A percentile compares a stretch with the other conserved stretches of the same genome.
These are phyloP conservation scores for Yamadazyma ubonensis DNA, from an alignment of 805 yeast genomes.

Conservation along the genomic window DNA sequence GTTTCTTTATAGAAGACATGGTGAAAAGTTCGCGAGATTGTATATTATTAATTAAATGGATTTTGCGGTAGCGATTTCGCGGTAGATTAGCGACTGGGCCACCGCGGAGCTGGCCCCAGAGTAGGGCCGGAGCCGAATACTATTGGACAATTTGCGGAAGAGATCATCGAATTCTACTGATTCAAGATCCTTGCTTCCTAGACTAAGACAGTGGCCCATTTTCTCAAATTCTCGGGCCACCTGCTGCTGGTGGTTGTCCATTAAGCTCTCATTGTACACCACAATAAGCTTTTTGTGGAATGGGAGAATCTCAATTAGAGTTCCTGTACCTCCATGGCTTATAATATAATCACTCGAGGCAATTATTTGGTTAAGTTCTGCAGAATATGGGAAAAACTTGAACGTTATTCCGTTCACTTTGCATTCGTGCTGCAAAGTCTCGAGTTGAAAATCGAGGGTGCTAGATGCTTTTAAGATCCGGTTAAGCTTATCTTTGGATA, in stretches of 20 bases:
- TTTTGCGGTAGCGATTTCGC: conserved; percentile 1
- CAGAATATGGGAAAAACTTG: conserved; percentile 29
- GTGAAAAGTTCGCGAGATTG: not conserved
- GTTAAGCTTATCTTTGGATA: conserved; percentile 25
- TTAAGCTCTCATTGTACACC: conserved; percentile 66
- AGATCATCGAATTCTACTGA: not conserved
- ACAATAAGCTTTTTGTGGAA: conserved; percentile 57
- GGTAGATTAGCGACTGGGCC: not conserved
- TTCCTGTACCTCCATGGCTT: conserved; percentile 92
- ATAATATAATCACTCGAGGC: conserved; percentile 57
- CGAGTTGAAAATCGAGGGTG: not conserved
- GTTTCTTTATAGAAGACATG: conserved; percentile 12
- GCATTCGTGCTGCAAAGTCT: not conserved
- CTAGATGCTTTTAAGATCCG: conserved; percentile 11
- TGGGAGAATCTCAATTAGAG: conserved; percentile 76
- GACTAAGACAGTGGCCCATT: conserved; percentile 14
- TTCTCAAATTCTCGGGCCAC: conserved; percentile 46
- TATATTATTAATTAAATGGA: not conserved
- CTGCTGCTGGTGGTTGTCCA: conserved; percentile 85
- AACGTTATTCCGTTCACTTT: not conserved
- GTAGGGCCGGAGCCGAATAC: not conserved
- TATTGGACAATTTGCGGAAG: too few species aligned
- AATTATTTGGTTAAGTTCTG: conserved; percentile 38
- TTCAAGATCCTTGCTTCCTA: conserved; percentile 2
- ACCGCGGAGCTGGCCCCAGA: not conserved